Base-by-base conservation (phyloP, 345 rosid species). In the Adansonia digitata region DNA sequence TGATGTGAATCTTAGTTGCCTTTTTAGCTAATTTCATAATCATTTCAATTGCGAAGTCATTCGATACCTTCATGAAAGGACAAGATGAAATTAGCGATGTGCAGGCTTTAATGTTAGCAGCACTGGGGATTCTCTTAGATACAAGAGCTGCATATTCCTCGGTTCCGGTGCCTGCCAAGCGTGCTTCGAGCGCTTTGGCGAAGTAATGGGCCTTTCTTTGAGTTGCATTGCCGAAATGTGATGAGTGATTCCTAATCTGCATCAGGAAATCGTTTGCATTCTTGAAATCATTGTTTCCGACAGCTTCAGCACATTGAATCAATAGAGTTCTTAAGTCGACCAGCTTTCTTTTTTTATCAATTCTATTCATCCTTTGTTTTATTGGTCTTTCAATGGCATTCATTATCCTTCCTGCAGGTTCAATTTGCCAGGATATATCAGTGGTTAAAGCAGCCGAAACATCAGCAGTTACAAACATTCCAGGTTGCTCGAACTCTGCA, bases 1-100 rank as follows among this genome's bases (percentile, higher is more conserved):
- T 82, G 31, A 88, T 81, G 79, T 88, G 91, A 24, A 88, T 57
- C 70, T 49, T 81, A 7, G 74, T 55, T 29, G 84, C 82, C 59
- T 65, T 72, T 61, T 81, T 77, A 42, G 83, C 69, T 17, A 77
- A 26, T 24, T 88, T 81, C 80, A 76, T 73, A 15, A 84, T 81
- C 15, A 75, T 77, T 76, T 65, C 75, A 52, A 74, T 84, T 10
- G 85, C 42, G 76, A 83, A 78, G 77, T 72, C 78, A 76, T 81
- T 48, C 27, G 88, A 79, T 24, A 82, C 76, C 71, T 73, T 81
- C 76, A 18, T 78, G 63, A 66, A 73, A 35, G 81, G 81, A 37
- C 53, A 17, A 11, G 73, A 72, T 4, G 65, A 31, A 10, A 64
- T n/a, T n/a, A 15, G 59, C 18, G 46, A 26, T 22, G 2, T 8